phyloP scores from a whole-genome alignment of 2,329 filamentous ascomycete species.

The Epichloe hybrida region DNA sequence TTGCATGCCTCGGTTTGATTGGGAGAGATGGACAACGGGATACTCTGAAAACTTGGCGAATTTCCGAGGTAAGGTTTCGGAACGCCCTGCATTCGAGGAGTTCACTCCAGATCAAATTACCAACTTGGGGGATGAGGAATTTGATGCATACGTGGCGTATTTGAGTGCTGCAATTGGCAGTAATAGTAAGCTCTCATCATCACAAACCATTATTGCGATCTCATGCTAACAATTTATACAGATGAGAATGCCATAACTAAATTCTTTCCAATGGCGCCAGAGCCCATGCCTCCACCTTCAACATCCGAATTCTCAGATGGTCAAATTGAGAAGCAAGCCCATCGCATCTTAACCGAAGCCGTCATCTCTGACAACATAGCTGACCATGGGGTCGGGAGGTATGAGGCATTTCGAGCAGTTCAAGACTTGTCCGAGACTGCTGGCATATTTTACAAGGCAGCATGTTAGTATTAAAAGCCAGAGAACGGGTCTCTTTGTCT shows the following conservation, averaged over 20 bases:
- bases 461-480: slow-evolving; percentile 14
- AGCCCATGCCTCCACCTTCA: slow-evolving; percentile 7
- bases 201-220: neutral
- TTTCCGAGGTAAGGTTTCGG: slow-evolving; percentile 1
- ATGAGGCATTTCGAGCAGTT: slow-evolving; percentile 19
- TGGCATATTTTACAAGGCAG: slow-evolving; percentile 18
- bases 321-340: slow-evolving; percentile 13
- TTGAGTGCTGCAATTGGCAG: slow-evolving; percentile 19
- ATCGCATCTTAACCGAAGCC: slow-evolving; percentile 11
- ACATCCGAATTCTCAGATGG: slow-evolving; percentile 13
- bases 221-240: slow-evolving; percentile 4
- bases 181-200: slow-evolving; percentile 15
- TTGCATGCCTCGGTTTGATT: slow-evolving; percentile 41
- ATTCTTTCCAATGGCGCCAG: slow-evolving; percentile 22
- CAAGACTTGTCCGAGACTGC: slow-evolving; percentile 20
- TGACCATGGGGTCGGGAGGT: slow-evolving; percentile 4
- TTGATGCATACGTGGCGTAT: slow-evolving; percentile 51
- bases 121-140: slow-evolving; percentile 41
- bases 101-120: slow-evolving; percentile 50
- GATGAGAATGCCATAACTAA: slow-evolving; percentile 16
- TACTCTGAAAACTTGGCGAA: slow-evolving; percentile 21
- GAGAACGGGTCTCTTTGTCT: neutral
- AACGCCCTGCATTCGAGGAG: slow-evolving; percentile 28
- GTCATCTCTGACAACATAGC: slow-evolving; percentile 1
- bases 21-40: slow-evolving; percentile 52